Evolutionary conservation across 2,329 filamentous ascomycete species (phyloP), one percentile per base, ranked within the genome.

Genomic region (Ascosphaera acerosa): DNA sequence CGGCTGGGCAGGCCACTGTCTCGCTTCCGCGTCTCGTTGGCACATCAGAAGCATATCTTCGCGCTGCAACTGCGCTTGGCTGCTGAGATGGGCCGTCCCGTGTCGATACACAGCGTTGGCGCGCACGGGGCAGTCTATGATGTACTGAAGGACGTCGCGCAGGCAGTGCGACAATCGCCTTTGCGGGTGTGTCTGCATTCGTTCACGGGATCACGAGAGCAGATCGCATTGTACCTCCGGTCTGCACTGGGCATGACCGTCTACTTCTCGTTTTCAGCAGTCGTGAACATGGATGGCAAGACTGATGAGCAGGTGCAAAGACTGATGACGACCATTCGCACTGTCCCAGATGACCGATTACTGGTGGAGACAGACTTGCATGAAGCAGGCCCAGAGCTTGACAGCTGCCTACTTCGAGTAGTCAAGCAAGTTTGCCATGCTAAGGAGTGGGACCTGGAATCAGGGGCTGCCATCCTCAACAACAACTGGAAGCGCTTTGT

Each of bases 151-250:
- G 37, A 38, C 18, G 29, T 43, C 4, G 35, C 45, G 6, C 27
- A 40, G 29, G 36, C 35, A 6, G 18, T 36, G 35, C 35, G 26
- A 22, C 33, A 35, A 0, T 94, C 74, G 41, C 82, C 87, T 3
- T 81, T 82, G 1, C 61, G 82, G 6, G 73, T 94, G 46, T 97
- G 87, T 45, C 66, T 97, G 35, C 87, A 97, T 51, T 92, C 82
- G 0, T 97, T 81, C 51, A 89, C 76, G 30, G 84, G 80, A 0
- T 64, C 73, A 4, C 59, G 67, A 7, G 71, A 87, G 34, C 63
- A 72, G 18, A 54, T 92, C 22, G 71, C 65, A 39, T 80, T 81
- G 48, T 94, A 91, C 44, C 54, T 80, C 30, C 62, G 75, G 38
- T 65, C 67, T 1, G 58, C 64, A 1, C 67, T 87, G 6, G 84